Base-by-base conservation (phyloP, 495 filamentous ascomycete genomes). In the Neurospora sp. region DNA sequence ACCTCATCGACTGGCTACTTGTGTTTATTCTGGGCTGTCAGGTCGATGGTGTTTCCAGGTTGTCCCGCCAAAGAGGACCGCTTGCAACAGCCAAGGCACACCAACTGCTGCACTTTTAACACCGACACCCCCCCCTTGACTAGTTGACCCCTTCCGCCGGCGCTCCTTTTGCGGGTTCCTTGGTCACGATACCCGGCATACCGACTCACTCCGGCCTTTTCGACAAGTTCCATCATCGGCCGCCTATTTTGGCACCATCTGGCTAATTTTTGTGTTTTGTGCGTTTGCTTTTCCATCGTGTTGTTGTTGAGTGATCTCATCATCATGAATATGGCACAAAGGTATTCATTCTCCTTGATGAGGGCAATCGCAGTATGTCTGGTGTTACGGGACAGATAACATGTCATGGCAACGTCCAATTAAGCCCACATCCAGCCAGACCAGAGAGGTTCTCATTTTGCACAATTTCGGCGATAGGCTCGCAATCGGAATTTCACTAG, bases 161-260 rank as follows among this genome's bases (percentile, higher is more conserved):
- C 14, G 71, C 71, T 72, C 23, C 44, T 59, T 69, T 72, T 69
- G 12, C 54, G 54, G 54, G 54, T 66, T 66, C 54, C 54, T 66
- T 66, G 54, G 27, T 66, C 54, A 37, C 7, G 12, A 62, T 66
- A 31, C 27, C 54, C 54, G 54, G 54, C 14, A 27, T 66, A 18
- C 48, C 48, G 48, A 54, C 46, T 23, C 20, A 27, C 46, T 54
- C 54, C 54, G 14, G 54, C 54, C 54, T 35, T 66, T 66, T 66
- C 54, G 54, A 54, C 54, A 66, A 66, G 54, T 66, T 66, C 27
- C 54, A 66, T 66, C 27, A 66, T 66, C 54, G 14, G 27, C 14
- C 27, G 27, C 7, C 27, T 66, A 66, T 66, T 66, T 66, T 66
- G 54, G 54, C 14, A 66, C 12, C 27, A 66, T 66, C 14, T 31